phyloP scores from a whole-genome alignment of 2,329 filamentous ascomycete genomes.

The Trichophyton schoenleinii region DNA sequence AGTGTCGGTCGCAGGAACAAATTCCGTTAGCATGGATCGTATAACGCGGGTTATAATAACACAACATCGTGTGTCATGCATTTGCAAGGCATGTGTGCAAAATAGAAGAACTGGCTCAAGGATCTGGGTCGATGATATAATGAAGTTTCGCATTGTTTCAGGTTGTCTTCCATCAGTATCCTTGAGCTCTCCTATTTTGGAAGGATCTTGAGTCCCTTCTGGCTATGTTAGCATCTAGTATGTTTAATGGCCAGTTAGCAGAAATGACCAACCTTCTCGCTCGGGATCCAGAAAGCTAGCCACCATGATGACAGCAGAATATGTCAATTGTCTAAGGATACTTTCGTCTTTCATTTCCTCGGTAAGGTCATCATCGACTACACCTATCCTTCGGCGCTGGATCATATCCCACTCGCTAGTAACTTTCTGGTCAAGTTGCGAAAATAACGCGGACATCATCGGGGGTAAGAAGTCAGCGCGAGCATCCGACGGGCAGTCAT shows the following conservation, averaged over 20 bases:
- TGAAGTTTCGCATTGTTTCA: slow-evolving; percentile 59
- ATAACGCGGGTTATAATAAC: slow-evolving; percentile 77
- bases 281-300: slow-evolving; percentile 73
- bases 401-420: slow-evolving; percentile 75
- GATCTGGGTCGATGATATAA: slow-evolving; percentile 62
- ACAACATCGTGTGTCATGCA: slow-evolving; percentile 81
- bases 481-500: slow-evolving; percentile 73
- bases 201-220: not conserved
- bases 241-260: not conserved
- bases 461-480: slow-evolving; percentile 72
- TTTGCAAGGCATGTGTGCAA: slow-evolving; percentile 76
- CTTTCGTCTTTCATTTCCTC: slow-evolving; percentile 99
- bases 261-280: slow-evolving; percentile 42
- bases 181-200: slow-evolving; percentile 19
- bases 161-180: slow-evolving; percentile 18
- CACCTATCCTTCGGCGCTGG: slow-evolving; percentile 43
- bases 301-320: slow-evolving; percentile 83
- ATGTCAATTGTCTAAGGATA: slow-evolving; percentile 82
- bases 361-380: slow-evolving; percentile 64
- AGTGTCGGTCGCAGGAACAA: slow-evolving; percentile 38
- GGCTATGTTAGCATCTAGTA: slow-evolving; percentile 9
- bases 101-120: slow-evolving; percentile 85
- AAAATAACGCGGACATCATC: slow-evolving; percentile 68
- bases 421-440: slow-evolving; percentile 77
- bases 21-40: slow-evolving; percentile 70